phyloP scores from a whole-genome alignment of 139 green algal species.

The Picochlorum costavermella region DNA sequence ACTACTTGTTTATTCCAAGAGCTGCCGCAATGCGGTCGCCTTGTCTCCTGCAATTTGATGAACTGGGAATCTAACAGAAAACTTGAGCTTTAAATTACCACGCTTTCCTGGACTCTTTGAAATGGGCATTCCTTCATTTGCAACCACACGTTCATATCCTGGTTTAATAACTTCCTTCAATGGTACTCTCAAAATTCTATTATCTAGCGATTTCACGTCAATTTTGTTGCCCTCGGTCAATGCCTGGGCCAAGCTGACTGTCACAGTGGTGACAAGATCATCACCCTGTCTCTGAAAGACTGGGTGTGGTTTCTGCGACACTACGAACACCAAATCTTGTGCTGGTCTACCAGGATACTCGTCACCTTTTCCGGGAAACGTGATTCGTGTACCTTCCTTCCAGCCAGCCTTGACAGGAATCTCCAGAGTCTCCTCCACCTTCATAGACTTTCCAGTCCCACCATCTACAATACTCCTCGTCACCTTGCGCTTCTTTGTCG shows the following conservation, averaged over 20 bases:
- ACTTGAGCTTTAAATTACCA: conserved; percentile 63
- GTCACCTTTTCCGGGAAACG: conserved; percentile 79
- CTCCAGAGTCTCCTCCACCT: conserved; percentile 73
- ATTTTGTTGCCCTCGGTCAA: conserved; percentile 23
- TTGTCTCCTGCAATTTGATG: conserved; percentile 13
- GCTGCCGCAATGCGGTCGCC: conserved; percentile 7
- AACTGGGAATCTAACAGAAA: conserved; percentile 58
- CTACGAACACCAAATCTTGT: conserved; percentile 82
- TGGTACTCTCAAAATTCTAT: conserved; percentile 36
- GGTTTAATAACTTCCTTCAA: conserved; percentile 27
- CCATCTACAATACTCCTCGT: conserved; percentile 31
- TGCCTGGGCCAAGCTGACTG: conserved; percentile 23
- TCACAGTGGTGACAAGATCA: conserved; percentile 57
- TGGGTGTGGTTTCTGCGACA: conserved; percentile 70
- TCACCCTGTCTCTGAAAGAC: conserved; percentile 70
- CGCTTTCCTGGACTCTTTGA: conserved; percentile 44
- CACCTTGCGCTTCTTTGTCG: conserved; percentile 48
- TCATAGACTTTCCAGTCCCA: conserved; percentile 20
- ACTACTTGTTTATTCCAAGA: conserved; percentile 11
- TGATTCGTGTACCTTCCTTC: conserved; percentile 90
- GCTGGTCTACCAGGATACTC: conserved; percentile 56
- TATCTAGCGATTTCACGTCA: conserved; percentile 50
- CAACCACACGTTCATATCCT: conserved; percentile 22
- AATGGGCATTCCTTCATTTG: conserved; percentile 67
- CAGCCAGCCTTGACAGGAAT: conserved; percentile 83